Evolutionary conservation across 139 green algal species (phyloP).

Genomic region (Deuterostichococcus epilithicus): DNA sequence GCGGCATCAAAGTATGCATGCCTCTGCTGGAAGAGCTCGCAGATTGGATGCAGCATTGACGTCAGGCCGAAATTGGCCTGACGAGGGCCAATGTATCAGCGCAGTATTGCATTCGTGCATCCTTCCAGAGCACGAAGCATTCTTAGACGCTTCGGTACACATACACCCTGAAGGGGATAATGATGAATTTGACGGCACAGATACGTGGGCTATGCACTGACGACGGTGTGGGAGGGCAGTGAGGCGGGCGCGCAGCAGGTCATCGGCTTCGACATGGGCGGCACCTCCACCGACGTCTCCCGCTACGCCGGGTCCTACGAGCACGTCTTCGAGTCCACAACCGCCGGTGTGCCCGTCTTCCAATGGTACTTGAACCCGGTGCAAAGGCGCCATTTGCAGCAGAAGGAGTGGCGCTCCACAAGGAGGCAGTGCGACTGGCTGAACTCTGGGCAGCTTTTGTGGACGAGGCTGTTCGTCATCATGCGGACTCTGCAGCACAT

Average conservation of each 20-base stretch:
- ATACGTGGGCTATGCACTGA: constrained; percentile 86
- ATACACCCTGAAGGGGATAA: no score
- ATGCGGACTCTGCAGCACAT: not conserved
- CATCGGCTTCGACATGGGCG: constrained; percentile 99
- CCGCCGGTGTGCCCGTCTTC: constrained; percentile 75
- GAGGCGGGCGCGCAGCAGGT: constrained; percentile 47
- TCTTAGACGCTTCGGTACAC: no score
- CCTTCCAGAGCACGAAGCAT: no score
- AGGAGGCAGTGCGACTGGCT: no score
- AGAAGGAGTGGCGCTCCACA: not conserved
- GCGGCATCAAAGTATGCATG: no score
- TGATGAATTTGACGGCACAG: constrained; percentile 22
- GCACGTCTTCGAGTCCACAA: constrained; percentile 93
- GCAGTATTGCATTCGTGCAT: no score
- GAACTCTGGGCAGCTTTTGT: not conserved
- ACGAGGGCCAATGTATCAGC: no score
- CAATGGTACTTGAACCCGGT: not conserved
- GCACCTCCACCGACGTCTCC: constrained; percentile 85
- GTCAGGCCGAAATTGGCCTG: no score
- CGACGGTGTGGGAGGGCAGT: constrained; percentile 63
- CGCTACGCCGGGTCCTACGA: constrained; percentile 83
- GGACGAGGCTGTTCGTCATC: no score
- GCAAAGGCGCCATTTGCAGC: no score
- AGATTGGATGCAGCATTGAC: no score
- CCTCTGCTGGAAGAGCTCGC: constrained; percentile 14